These are phyloP conservation scores for Coprinopsis marcescibilis DNA, from an alignment of 768 basidiomycete genomes.

Conservation along the genomic window DNA sequence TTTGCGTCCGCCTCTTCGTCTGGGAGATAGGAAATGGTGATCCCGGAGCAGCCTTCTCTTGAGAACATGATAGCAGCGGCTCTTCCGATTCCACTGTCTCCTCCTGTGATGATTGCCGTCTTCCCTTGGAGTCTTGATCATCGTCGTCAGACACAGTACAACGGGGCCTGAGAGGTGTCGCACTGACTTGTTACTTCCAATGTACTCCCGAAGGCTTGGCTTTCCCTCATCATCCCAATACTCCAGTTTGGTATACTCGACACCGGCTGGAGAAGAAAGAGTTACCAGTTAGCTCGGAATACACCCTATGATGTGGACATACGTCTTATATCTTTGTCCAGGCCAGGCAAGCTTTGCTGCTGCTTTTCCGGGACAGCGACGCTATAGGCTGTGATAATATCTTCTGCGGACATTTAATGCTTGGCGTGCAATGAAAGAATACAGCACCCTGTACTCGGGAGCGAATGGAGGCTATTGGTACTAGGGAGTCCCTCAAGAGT, in stretches of 20 bases:
- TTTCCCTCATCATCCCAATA: conserved; percentile 47
- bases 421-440: conserved; percentile 4
- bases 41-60: conserved; percentile 43
- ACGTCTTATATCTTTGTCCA: conserved; percentile 45
- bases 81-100: conserved; percentile 48
- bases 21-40: conserved; percentile 49
- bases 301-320: conserved; percentile 17
- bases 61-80: conserved; percentile 46
- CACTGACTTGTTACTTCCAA: conserved; percentile 39
- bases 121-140: conserved; percentile 25
- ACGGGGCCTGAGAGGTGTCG: background rate
- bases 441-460: too few relatives aligned
- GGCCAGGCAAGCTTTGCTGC: conserved; percentile 42
- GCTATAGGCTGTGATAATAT: conserved; percentile 30
- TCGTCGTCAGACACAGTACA: background rate
- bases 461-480: too few relatives aligned
- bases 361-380: conserved; percentile 34
- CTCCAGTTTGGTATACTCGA: conserved; percentile 37
- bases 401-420: conserved; percentile 21
- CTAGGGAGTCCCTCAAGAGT: too few relatives aligned
- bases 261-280: conserved; percentile 18
- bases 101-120: conserved; percentile 31
- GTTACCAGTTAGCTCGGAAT: conserved; percentile 5
- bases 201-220: conserved; percentile 46
- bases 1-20: conserved; percentile 52